Conservation (phyloP, 306 rosid genomes). For the Malus sieversii region DNA sequence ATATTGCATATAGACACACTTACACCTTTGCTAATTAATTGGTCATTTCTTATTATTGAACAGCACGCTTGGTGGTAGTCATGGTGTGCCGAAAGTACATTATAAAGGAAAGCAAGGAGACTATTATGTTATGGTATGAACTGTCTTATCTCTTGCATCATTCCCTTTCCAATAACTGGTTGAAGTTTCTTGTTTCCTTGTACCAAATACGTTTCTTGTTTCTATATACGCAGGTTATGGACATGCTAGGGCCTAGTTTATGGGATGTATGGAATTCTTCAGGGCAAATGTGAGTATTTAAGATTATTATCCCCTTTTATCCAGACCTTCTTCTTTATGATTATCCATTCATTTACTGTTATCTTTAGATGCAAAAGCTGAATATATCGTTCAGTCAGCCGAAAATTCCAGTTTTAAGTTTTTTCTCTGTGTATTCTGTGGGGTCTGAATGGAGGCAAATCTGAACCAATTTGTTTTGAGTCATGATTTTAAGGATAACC, state of each 20-base stretch:
- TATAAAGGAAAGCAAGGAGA: slow-evolving; percentile 85
- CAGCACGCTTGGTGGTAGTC: slow-evolving; percentile 95
- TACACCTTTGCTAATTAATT: not conserved
- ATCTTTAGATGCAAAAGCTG: not conserved
- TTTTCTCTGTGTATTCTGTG: not conserved
- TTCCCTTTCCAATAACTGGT: slow-evolving; percentile 1
- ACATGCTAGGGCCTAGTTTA: slow-evolving; percentile 95
- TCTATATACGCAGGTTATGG: slow-evolving; percentile 71
- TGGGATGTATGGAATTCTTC: slow-evolving; percentile 99
- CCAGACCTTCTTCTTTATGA: not conserved
- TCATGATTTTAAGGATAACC: not conserved
- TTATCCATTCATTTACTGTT: not conserved
- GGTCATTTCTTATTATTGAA: slow-evolving; percentile 9
- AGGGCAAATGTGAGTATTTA: slow-evolving; percentile 75
- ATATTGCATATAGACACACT: not conserved
- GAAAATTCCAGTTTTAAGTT: not conserved
- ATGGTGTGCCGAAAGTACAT: slow-evolving; percentile 92
- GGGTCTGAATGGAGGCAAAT: not conserved
- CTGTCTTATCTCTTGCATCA: not conserved
- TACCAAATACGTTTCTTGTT: not conserved
- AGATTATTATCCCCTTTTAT: not conserved
- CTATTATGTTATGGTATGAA: slow-evolving; percentile 80
- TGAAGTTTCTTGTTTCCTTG: slow-evolving; percentile 2
- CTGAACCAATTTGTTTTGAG: not conserved
- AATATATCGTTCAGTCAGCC: not conserved